phyloP scores from a whole-genome alignment of 768 basidiomycete genomes.

The Collybia mongolica region DNA sequence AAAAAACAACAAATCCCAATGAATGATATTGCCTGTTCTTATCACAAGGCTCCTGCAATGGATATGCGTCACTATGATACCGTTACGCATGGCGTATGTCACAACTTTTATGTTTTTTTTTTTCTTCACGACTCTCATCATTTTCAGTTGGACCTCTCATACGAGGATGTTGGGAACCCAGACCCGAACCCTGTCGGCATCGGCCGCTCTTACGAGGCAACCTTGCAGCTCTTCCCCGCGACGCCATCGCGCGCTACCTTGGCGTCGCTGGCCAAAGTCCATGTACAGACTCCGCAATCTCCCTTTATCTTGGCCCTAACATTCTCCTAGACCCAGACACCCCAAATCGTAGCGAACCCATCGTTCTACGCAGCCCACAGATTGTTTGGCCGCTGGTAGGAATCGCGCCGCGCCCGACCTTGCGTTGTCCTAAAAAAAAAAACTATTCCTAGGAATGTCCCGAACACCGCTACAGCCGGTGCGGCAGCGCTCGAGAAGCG shows the following conservation, averaged over 20 bases:
- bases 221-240: slow-evolving; percentile 30
- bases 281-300: slow-evolving; percentile 16
- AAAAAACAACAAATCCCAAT: background rate
- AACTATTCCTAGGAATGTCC: slow-evolving; percentile 23
- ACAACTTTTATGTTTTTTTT: background rate
- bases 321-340: slow-evolving; percentile 23
- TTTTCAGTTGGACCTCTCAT: slow-evolving; percentile 31
- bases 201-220: slow-evolving; percentile 34
- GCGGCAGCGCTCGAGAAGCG: slow-evolving; percentile 30
- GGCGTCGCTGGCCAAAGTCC: slow-evolving; percentile 26
- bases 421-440: background rate
- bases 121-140: background rate
- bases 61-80: slow-evolving; percentile 39
- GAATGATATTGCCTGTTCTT: background rate
- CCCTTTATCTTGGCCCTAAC: background rate
- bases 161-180: slow-evolving; percentile 38
- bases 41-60: slow-evolving; percentile 28
- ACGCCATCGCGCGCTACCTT: slow-evolving; percentile 29
- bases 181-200: slow-evolving; percentile 34
- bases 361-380: slow-evolving; percentile 33
- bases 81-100: slow-evolving; percentile 32
- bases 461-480: slow-evolving; percentile 28
- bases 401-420: background rate
- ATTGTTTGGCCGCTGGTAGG: slow-evolving; percentile 34
- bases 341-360: slow-evolving; percentile 32